These are phyloP conservation scores for Bipolaris sorokiniana DNA, from an alignment of 2,329 filamentous ascomycete species.

Conservation along the genomic window DNA sequence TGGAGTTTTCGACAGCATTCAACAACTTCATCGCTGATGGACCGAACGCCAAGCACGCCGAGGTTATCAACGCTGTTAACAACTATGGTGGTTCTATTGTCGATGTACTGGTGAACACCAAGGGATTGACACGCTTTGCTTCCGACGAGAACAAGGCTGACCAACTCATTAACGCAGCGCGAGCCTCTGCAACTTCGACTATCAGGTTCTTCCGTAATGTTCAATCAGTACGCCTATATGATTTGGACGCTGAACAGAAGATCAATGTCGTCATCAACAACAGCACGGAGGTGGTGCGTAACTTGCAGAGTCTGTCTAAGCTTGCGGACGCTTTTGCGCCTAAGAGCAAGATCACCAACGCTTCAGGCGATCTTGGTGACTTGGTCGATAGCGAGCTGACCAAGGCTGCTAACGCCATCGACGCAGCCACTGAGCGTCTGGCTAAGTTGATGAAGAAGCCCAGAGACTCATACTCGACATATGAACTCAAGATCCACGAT, in stretches of 20 bases:
- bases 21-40: conserved; percentile 99
- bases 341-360: conserved; percentile 79
- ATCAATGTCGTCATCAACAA: conserved; percentile 96
- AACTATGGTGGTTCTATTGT: conserved; percentile 88
- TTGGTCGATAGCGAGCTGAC: conserved; percentile 89
- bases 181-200: conserved; percentile 82
- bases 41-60: conserved; percentile 84
- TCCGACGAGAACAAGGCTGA: conserved; percentile 96
- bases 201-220: conserved; percentile 95
- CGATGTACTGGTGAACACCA: conserved; percentile 94
- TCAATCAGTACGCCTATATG: conserved; percentile 91
- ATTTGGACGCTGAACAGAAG: conserved; percentile 88
- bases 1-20: conserved; percentile 97
- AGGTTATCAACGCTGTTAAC: conserved; percentile 91
- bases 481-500: conserved; percentile 95
- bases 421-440: conserved; percentile 85
- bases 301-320: conserved; percentile 91
- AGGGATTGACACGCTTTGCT: conserved; percentile 89
- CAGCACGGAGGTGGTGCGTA: conserved; percentile 94
- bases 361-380: conserved; percentile 86
- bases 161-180: conserved; percentile 78
- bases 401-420: conserved; percentile 94
- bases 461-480: conserved; percentile 92
- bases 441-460: conserved; percentile 95
- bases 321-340: conserved; percentile 90